Conservation (phyloP, 2,329 filamentous ascomycete species). For the Ophiocordyceps camponoti-floridani region DNA sequence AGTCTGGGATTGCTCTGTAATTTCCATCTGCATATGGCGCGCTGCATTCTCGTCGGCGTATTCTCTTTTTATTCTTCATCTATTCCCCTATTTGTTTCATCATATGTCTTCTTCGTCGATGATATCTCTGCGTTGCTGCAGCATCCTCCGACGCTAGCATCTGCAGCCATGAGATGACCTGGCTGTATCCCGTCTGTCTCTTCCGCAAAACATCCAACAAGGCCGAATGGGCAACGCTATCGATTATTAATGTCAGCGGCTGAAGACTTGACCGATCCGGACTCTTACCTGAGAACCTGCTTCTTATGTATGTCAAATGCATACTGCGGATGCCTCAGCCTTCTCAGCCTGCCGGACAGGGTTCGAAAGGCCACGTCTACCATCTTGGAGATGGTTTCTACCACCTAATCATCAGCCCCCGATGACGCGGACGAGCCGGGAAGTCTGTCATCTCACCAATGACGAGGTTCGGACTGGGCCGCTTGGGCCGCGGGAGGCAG, state of each 20-base stretch:
- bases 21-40: neutral
- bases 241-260: neutral
- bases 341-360: constrained; percentile 36
- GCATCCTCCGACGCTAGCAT: no score
- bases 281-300: constrained; percentile 43
- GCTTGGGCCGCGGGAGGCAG: constrained; percentile 37
- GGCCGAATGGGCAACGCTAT: constrained; percentile 49
- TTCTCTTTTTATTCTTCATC: neutral
- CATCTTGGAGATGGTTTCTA: constrained; percentile 48
- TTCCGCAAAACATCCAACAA: constrained; percentile 49
- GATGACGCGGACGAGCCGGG: neutral
- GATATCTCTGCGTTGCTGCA: no score
- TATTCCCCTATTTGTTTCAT: no score
- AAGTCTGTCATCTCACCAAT: constrained; percentile 30
- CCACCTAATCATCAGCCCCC: neutral
- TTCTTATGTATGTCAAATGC: constrained; percentile 38
- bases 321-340: constrained; percentile 28
- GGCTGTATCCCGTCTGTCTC: constrained; percentile 52
- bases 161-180: constrained; percentile 52
- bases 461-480: constrained; percentile 41
- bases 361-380: constrained; percentile 45
- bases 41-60: neutral
- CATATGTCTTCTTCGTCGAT: no score
- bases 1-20: constrained; percentile 17
- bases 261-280: neutral